phyloP scores from a whole-genome alignment of 1,284 basidiomycete genomes.

The Trichosporon ovoides region DNA sequence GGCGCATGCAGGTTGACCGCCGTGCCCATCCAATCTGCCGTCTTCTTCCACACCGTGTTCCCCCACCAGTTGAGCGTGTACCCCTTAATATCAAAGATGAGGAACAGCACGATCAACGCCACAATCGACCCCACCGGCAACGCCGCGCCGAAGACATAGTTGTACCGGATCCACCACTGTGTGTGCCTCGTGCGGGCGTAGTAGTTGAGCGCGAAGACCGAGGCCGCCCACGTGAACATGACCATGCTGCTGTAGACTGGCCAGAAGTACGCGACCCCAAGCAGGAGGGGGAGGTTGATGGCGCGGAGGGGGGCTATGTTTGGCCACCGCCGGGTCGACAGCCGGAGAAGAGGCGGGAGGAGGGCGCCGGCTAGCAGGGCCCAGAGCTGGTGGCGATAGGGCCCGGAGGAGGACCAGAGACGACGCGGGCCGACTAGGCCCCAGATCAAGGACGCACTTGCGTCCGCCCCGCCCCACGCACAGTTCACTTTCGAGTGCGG shows the following conservation, averaged over 20 bases:
- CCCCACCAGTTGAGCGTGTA: constrained; percentile 81
- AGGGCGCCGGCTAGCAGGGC: constrained; percentile 72
- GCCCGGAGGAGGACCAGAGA: constrained; percentile 66
- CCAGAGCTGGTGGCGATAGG: constrained; percentile 78
- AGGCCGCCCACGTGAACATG: constrained; percentile 82
- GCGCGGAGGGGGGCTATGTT: constrained; percentile 55
- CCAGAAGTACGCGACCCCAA: constrained; percentile 72
- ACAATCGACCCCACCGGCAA: constrained; percentile 62
- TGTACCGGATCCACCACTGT: constrained; percentile 84
- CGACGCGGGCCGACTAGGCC: constrained; percentile 81
- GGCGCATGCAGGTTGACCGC: neutral
- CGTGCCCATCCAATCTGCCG: neutral
- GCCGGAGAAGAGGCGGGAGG: constrained; percentile 53
- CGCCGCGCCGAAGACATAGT: constrained; percentile 52
- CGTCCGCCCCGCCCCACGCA: neutral
- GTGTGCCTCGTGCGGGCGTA: constrained; percentile 71
- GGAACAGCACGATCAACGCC: constrained; percentile 74
- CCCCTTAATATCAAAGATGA: constrained; percentile 68
- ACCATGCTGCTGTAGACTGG: constrained; percentile 92
- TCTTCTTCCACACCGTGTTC: constrained; percentile 50
- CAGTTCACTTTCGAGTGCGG: neutral
- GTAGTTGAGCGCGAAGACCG: constrained; percentile 89
- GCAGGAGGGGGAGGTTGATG: constrained; percentile 74
- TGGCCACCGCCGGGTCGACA: neutral
- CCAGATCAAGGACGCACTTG: constrained; percentile 46